Evolutionary conservation across 2,329 filamentous ascomycete genomes (phyloP), one percentile per base, ranked within the genome.

Genomic region (Pleomassaria siparia): DNA sequence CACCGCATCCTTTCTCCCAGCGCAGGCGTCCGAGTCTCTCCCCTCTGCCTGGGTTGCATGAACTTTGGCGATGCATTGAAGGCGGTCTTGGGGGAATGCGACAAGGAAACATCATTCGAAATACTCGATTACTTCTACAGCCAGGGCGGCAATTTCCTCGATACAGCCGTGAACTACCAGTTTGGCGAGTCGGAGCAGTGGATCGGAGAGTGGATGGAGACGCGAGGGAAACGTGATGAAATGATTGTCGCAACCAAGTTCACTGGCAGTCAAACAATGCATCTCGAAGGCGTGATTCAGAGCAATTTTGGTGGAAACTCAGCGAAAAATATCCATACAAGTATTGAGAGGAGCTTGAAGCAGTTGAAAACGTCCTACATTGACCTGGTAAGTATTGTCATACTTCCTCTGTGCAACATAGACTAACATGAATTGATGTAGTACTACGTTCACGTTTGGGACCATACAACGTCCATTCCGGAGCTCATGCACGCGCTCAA

Each of bases 321-420:
- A 16, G 45, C 60, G 15, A 65, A 65, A 49, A 62, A 59, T 28
- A 58, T 65, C 4, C 45, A 56, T 16, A 58, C 55, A 0, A 51
- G 46, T 25, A 26, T 65, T n/a, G 56, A 61, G 41, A 42, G 49
- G 9, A 54, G 47, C 5, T 41, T 64, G 32, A 58, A 50, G 25
- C 35, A 45, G 5, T 43, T 67, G 18, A 35, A 86, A 83, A 70
- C 75, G 85, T 44, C 77, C 43, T 90, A 88, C 61, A 82, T 89
- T 47, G 87, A 90, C 59, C 43, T 70, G 9, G 53, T 64, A 47
- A 51, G 52, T 48, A n/a, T n/a, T n/a, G n/a, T n/a, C n/a, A n/a
- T n/a, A n/a, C n/a, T 24, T 30, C 32, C 41, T 18, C 18, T 35
- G 12, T 26, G 7, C 25, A 18, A 18, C 15, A 5, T 35, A 35